These are phyloP conservation scores for Tuctoria greenei DNA, from an alignment of 176 grass and related monocot species.

Conservation along the genomic window DNA sequence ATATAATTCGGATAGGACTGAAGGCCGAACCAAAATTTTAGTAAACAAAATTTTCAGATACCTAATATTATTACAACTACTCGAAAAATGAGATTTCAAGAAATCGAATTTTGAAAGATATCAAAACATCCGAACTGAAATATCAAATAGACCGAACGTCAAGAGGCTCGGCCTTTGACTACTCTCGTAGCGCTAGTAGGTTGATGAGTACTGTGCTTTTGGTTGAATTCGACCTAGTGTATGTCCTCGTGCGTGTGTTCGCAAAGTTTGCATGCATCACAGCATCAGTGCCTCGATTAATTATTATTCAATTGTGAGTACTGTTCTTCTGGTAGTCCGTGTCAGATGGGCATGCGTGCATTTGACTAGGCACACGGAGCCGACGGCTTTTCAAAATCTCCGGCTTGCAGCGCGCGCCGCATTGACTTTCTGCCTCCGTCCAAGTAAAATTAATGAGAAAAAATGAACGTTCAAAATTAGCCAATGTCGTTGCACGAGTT, in stretches of 20 bases:
- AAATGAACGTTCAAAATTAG: background rate
- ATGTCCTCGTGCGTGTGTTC: background rate
- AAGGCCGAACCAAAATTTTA: no score
- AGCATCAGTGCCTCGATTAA: background rate
- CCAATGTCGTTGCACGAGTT: background rate
- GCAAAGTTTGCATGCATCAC: slow-evolving; percentile 22
- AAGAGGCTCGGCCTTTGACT: slow-evolving; percentile 24
- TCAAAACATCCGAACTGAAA: no score
- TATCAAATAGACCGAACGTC: no score
- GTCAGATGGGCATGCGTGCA: slow-evolving; percentile 18
- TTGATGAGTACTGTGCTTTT: slow-evolving; percentile 18
- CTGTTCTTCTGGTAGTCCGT: slow-evolving; percentile 26
- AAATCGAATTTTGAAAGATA: no score
- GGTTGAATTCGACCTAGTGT: background rate
- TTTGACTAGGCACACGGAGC: background rate
- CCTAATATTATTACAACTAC: no score
- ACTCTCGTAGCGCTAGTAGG: slow-evolving; percentile 1
- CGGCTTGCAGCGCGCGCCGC: slow-evolving; percentile 51
- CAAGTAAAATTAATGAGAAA: background rate
- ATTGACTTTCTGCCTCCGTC: slow-evolving; percentile 28
- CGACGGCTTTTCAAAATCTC: slow-evolving; percentile 25
- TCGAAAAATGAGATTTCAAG: no score
- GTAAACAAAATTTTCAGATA: no score
- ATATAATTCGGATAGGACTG: no score
- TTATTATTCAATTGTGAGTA: background rate